phyloP scores from a whole-genome alignment of 2,329 filamentous ascomycete genomes.

The Chrysosporium keratinophilum region DNA sequence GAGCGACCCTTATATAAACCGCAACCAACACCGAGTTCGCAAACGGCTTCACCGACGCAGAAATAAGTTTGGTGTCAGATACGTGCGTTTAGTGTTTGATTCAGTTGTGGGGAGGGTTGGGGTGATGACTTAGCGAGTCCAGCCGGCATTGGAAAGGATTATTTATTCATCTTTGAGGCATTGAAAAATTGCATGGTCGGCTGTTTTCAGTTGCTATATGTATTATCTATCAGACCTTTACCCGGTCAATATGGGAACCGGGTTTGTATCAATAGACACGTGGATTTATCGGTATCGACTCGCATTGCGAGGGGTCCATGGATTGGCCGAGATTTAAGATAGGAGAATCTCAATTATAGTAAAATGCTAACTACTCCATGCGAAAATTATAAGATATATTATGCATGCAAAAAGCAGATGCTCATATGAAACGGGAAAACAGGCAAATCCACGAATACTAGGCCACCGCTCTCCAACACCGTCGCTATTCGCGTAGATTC shows the following conservation, averaged over 20 bases:
- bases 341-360: background rate
- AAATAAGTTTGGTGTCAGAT: background rate
- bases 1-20: constrained; percentile 21
- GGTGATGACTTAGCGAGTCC: too few relatives aligned
- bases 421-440: constrained; percentile 4
- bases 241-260: background rate
- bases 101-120: background rate
- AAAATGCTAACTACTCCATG: constrained; percentile 1
- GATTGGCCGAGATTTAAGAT: background rate
- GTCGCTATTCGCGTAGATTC: constrained; percentile 5
- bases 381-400: constrained; percentile 13
- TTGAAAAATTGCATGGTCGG: background rate
- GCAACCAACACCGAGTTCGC: background rate
- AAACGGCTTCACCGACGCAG: background rate
- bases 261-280: constrained; percentile 8
- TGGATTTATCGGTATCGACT: background rate
- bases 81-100: constrained; percentile 6
- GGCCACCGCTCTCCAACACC: constrained; percentile 11
- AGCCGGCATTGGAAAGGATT: background rate
- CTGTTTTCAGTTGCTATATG: background rate
- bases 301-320: too few relatives aligned
- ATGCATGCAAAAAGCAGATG: constrained; percentile 4
- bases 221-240: background rate
- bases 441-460: background rate
- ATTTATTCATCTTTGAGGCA: background rate